phyloP scores from a whole-genome alignment of 2,329 filamentous ascomycete species.

The Colletotrichum sp. region DNA sequence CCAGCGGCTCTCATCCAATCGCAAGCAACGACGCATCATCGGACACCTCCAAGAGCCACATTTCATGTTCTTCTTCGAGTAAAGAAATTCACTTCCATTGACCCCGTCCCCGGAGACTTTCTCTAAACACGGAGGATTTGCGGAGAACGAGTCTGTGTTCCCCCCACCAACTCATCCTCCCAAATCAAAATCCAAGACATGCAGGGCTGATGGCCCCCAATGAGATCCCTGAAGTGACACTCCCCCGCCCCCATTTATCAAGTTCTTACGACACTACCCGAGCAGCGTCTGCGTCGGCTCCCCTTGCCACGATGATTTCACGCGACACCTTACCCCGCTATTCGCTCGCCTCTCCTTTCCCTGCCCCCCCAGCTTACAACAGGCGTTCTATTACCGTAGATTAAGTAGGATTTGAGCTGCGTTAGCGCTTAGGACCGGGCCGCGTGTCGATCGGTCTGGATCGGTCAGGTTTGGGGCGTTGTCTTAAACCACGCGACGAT shows the following conservation, averaged over 20 bases:
- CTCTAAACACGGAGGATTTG: not conserved
- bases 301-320: not conserved
- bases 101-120: not conserved
- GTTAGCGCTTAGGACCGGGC: not conserved
- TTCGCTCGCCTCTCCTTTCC: not conserved
- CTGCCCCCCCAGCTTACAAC: not conserved
- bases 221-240: not conserved
- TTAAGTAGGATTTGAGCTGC: not conserved
- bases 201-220: not conserved
- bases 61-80: not conserved
- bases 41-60: not conserved
- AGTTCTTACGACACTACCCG: not conserved
- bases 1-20: not conserved
- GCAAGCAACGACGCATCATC: not conserved
- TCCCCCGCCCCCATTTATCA: not conserved
- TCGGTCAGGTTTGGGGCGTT: not conserved
- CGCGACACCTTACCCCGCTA: not conserved
- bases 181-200: not conserved
- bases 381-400: not conserved
- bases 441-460: not conserved
- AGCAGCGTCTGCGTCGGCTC: not conserved
- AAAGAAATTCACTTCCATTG: not conserved
- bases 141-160: not conserved
- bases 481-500: not conserved
- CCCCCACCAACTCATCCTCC: not conserved